Evolutionary conservation across 805 yeast species (phyloP), one percentile per base, ranked within the genome.

Genomic region (Ogataea salicorniae): DNA sequence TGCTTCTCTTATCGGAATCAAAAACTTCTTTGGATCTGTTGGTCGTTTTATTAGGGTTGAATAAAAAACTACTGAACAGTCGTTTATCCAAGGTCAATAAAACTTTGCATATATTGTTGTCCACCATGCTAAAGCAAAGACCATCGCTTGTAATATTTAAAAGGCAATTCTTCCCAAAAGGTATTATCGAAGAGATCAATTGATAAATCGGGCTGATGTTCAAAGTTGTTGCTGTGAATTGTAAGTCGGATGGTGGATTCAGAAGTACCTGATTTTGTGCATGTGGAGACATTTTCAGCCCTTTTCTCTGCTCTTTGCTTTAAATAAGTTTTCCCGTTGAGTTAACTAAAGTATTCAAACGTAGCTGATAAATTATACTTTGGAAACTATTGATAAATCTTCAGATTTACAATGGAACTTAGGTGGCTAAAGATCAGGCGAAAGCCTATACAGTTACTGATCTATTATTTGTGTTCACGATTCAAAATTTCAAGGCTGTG

Each of bases 121-220:
- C 74, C 39, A 71, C 75, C 5, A 79, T 71, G 13, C 73, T 70
- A 58, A 81, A 75, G 26, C 75, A 70, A 13, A 81, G 53, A 0
- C 85, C 86, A 41, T 77, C 77, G 1, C 64, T 57, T 17, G 76
- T 74, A 40, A 80, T 72, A 14, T 55, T 62, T 23, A 67, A 46
- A 2, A 57, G 31, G 45, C 67, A 60, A 34, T 50, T 57, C 15
- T 61, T 55, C 3, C 69, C 69, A 56, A 64, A 63, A n/a, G 62
- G 53, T 14, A 55, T 47, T 11, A 64, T 50, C 5, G 68, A 56
- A 15, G 59, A 55, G 18, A 61, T 54, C 37, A 64, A 37, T 18
- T 60, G 60, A 47, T 63, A 54, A 3, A 64, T 53, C 9, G 60
- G 41, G 3, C 51, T 42, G 15, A 64, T 58, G 37, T 61, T 59